These are phyloP conservation scores for Hemileccinum rubropunctum DNA, from an alignment of 768 basidiomycete species.

Conservation along the genomic window DNA sequence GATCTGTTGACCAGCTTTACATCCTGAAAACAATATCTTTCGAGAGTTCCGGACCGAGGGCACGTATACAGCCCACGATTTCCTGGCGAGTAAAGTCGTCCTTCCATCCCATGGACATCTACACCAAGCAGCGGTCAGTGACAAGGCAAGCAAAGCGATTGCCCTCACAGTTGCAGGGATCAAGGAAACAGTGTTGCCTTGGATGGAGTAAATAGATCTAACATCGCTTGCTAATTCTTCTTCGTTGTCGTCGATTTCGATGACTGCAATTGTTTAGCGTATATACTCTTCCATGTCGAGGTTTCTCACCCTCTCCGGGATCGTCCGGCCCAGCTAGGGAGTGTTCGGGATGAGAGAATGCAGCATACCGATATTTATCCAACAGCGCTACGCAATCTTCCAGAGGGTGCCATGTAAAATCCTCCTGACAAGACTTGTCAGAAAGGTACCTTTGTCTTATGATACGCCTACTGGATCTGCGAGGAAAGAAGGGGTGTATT, in stretches of 20 bases:
- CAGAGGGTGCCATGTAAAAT: slow-evolving; percentile 74
- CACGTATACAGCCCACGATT: slow-evolving; percentile 42
- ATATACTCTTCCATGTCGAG: background rate
- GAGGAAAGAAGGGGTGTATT: slow-evolving; percentile 85
- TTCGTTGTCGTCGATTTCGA: slow-evolving; percentile 7
- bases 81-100: slow-evolving; percentile 30
- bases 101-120: slow-evolving; percentile 30
- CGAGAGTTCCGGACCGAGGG: slow-evolving; percentile 43
- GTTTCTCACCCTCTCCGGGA: slow-evolving; percentile 24
- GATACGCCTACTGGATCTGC: slow-evolving; percentile 68
- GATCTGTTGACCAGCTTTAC: slow-evolving; percentile 2
- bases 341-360: slow-evolving; percentile 62
- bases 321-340: slow-evolving; percentile 40
- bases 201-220: slow-evolving; percentile 26
- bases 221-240: slow-evolving; percentile 20
- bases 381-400: slow-evolving; percentile 57
- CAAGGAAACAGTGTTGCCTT: slow-evolving; percentile 17
- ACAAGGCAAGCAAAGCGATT: background rate
- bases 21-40: slow-evolving; percentile 38
- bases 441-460: background rate
- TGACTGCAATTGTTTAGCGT: slow-evolving; percentile 17
- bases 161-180: slow-evolving; percentile 26
- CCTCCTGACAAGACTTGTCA: slow-evolving; percentile 49
- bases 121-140: slow-evolving; percentile 4
- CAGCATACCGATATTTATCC: slow-evolving; percentile 64